phyloP scores from a whole-genome alignment of 805 yeast genomes.

The Candida alai region DNA sequence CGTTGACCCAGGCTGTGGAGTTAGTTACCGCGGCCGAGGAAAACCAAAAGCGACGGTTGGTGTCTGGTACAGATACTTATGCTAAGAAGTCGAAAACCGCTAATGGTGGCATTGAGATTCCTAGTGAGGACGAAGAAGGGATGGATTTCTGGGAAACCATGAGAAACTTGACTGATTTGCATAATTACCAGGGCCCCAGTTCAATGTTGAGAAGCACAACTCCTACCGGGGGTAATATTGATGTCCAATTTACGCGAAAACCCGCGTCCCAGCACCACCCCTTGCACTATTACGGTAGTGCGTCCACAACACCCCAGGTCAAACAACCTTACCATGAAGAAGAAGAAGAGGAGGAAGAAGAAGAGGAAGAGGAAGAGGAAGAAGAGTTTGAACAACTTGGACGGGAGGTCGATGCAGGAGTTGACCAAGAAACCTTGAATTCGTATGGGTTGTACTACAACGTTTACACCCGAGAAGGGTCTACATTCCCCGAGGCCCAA shows the following conservation, averaged over 20 bases:
- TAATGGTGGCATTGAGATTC: conserved; percentile 9
- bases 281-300: conserved; percentile 29
- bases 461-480: conserved; percentile 31
- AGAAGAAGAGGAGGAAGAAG: conserved; percentile 9
- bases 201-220: conserved; percentile 6
- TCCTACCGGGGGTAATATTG: neutral
- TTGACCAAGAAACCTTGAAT: conserved; percentile 31
- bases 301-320: conserved; percentile 5
- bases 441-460: conserved; percentile 38
- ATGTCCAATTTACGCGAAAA: conserved; percentile 9
- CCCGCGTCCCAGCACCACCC: conserved; percentile 59
- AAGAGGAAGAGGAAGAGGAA: conserved; percentile 8
- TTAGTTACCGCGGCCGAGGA: conserved; percentile 32
- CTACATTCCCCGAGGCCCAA: conserved; percentile 18
- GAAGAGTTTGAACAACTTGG: conserved; percentile 18
- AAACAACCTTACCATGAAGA: conserved; percentile 1
- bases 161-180: conserved; percentile 45
- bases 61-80: neutral
- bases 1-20: conserved; percentile 40
- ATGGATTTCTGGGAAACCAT: conserved; percentile 70
- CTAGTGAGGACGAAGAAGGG: conserved; percentile 54
- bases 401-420: conserved; percentile 16
- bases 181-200: conserved; percentile 11
- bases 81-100: conserved; percentile 9
- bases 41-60: conserved; percentile 6